Base-by-base conservation (phyloP, 2,329 filamentous ascomycete genomes). In the Zopfia rhizophila region DNA sequence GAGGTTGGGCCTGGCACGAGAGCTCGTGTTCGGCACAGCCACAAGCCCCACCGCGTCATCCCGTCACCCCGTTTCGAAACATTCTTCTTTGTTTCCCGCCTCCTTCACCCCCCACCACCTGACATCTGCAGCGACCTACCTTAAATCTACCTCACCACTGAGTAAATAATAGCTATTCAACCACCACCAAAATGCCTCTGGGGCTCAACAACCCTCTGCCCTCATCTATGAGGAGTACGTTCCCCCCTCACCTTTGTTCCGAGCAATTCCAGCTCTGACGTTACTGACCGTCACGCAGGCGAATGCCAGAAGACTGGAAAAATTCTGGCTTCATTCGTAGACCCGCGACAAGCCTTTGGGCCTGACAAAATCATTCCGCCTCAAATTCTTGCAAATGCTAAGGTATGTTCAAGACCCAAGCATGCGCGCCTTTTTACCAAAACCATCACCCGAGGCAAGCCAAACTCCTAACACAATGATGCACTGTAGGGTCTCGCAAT, bases 301-400 rank as follows among this genome's bases (percentile, higher is more conserved):
- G 94, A 99, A 78, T 97, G 94, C 78, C 94, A 89, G 74, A 99
- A 99, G 77, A 94, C 91, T 70, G 89, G 89, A 69, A 96, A 96
- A 80, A 97, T 97, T 66, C 83, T 99, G 60, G 84, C 89, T 32
- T 96, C 92, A 10, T 99, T 99, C 72, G 84, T 97, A 70, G 94
- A 97, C 70, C 94, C 94, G 14, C 84, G 87, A 68, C 93, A 97
- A 78, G 78, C 93, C 14, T 96, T 97, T 72, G 91, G 93, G 5
- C 93, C 94, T 44, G 94, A 97, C 74, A 97, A 97, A 75, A 87
- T 99, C 70, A 99, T 99, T 62, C 94, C 94, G 37, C 92, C 93
- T 6, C 83, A 87, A 39, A 83, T 99, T 61, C 86, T 99, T 62
- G 88, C 89, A 56, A 90, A 90, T 72, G 94, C 94, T 65, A 97